Evolutionary conservation across 169 alveolate genomes (phyloP).

Genomic region (Babesia microti): DNA sequence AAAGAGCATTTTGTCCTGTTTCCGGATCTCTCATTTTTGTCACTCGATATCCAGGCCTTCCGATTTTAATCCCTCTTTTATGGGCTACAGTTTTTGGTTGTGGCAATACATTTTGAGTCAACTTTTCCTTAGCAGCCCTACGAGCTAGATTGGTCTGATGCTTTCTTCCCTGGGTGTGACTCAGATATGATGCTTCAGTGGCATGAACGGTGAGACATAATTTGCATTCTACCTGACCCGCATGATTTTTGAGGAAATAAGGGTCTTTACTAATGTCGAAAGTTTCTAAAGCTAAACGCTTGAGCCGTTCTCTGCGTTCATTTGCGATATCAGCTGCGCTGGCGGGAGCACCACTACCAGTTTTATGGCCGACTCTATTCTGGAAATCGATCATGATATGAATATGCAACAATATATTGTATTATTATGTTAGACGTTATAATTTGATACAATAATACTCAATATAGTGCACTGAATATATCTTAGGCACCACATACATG

Average conservation of each 20-base stretch:
- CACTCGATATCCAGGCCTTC: conserved; percentile 95
- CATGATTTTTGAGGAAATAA: conserved; percentile 89
- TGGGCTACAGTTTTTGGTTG: conserved; percentile 24
- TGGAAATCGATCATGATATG: conserved; percentile 81
- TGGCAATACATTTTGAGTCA: conserved; percentile 10
- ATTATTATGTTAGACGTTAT: too few relatives aligned
- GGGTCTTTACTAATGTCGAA: conserved; percentile 92
- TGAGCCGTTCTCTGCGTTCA: conserved; percentile 89
- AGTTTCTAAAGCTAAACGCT: conserved; percentile 89
- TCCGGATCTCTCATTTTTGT: conserved; percentile 86
- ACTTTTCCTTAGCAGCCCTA: conserved; percentile 88
- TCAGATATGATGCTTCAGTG: conserved; percentile 92
- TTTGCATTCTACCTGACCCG: conserved; percentile 81
- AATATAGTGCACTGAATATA: too few relatives aligned
- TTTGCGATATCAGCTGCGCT: conserved; percentile 83
- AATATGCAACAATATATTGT: too few relatives aligned
- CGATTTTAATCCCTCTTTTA: conserved; percentile 76
- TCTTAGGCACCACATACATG: too few relatives aligned
- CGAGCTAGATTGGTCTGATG: conserved; percentile 91
- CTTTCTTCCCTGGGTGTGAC: conserved; percentile 97
- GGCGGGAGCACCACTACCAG: conserved; percentile 96
- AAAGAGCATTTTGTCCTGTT: conserved; percentile 82
- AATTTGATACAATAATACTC: too few relatives aligned
- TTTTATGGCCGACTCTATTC: conserved; percentile 92
- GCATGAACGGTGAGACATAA: conserved; percentile 95